Evolutionary conservation across 2,329 filamentous ascomycete genomes (phyloP), one percentile per base, ranked within the genome.

Genomic region (Alternaria sp.): DNA sequence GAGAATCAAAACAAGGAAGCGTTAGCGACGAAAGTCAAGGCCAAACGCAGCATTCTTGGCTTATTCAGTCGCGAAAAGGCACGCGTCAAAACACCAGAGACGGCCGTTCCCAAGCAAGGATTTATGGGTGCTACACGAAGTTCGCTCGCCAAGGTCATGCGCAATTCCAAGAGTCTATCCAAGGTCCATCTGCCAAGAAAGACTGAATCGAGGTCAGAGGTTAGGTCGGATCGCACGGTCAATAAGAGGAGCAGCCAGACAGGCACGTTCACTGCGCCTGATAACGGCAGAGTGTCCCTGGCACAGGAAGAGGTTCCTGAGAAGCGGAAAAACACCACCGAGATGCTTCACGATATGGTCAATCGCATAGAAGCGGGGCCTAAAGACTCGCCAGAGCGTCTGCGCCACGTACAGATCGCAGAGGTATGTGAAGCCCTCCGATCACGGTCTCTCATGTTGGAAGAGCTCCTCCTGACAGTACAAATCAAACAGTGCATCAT

Each of bases 31-130:
- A 67, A 63, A 36, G 42, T 70, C 42, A 71, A 69, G 30, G 36
- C 62, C 6, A 71, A 72, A 56, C 66, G 62, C 24, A 75, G 71
- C 54, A 52, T 77, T 26, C 68, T 65, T 4, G 55, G 66, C n/a
- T 46, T 76, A 4, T 75, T 76, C 54, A 69, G 51, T 39, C 65
- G 62, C 14, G 57, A 67, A 4, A 51, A 36, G 16, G 65, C 63
- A 14, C 36, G 20, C 7, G 48, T 34, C 12, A 49, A 36, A n/a
- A 34, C 24, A 16, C 49, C 54, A 43, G 61, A 46, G 39, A 46
- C 52, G n/a, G 34, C 12, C 2, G 61, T 57, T 24, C 22, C 61
- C 5, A 68, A 71, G 38, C 62, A 62, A 32, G 54, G 63, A 5
- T 71, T 68, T 16, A 47, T 67, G 14, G 52, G 61, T 14, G 63